A percentile compares a stretch with the other conserved stretches of the same genome.
These are phyloP conservation scores for Ambrosia artemisiifolia DNA, from an alignment of 129 eudicot genomes.

Conservation along the genomic window DNA sequence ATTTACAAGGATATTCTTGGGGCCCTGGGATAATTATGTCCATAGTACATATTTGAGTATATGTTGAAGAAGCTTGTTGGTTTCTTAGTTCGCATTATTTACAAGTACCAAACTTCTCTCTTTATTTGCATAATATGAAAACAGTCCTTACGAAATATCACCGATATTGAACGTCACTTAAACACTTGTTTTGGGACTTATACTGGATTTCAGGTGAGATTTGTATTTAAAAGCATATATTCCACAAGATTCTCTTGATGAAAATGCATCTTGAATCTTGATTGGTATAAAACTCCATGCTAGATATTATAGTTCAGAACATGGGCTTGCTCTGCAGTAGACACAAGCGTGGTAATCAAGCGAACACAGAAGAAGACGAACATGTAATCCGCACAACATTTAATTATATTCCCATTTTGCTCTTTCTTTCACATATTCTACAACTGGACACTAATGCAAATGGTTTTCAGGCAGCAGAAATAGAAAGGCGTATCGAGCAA, in stretches of 20 bases:
- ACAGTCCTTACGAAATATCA: neutral
- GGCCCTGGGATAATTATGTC: neutral
- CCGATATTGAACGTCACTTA: slow-evolving; percentile 4
- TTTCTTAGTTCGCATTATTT: neutral
- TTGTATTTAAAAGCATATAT: neutral
- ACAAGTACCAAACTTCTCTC: slow-evolving; percentile 1
- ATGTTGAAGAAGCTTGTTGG: neutral
- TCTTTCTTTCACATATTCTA: slow-evolving; percentile 1
- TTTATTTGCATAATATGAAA: neutral
- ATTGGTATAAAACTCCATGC: slow-evolving; percentile 42
- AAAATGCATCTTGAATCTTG: slow-evolving; percentile 43
- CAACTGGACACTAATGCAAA: neutral
- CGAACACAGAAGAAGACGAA: slow-evolving; percentile 70
- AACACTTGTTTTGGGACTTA: slow-evolving; percentile 2
- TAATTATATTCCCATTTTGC: slow-evolving; percentile 10
- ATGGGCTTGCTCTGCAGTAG: slow-evolving; percentile 90
- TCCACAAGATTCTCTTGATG: slow-evolving; percentile 21
- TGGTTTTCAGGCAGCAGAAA: slow-evolving; percentile 68
- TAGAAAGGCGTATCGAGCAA: slow-evolving; percentile 93
- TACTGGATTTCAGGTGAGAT: slow-evolving; percentile 29
- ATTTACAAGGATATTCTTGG: slow-evolving; percentile 5
- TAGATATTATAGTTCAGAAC: slow-evolving; percentile 29
- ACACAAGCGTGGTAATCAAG: slow-evolving; percentile 50
- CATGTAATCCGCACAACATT: slow-evolving; percentile 44
- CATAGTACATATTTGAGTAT: neutral